Conservation (phyloP, 495 filamentous ascomycete species). For the Filosporella fistucella region DNA sequence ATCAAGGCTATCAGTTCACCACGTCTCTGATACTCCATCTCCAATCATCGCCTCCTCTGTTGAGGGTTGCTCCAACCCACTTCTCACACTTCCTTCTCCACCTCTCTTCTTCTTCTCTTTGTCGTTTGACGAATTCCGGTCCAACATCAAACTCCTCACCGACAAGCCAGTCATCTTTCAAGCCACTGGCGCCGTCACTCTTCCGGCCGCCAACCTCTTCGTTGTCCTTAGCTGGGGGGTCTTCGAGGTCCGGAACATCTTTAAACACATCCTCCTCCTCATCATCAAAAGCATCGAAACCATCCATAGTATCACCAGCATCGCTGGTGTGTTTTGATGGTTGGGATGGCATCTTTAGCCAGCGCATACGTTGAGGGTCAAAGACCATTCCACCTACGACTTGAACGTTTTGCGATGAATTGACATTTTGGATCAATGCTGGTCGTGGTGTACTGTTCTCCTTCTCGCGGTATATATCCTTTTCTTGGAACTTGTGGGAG, state of each 20-base stretch:
- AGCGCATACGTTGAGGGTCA: conserved; percentile 93
- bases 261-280: conserved; percentile 52
- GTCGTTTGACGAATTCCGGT: conserved; percentile 84
- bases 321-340: conserved; percentile 25
- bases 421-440: conserved; percentile 89
- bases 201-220: conserved; percentile 28
- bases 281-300: conserved; percentile 74
- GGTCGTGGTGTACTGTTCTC: conserved; percentile 67
- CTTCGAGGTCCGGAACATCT: conserved; percentile 50
- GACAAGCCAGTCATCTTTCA: conserved; percentile 75
- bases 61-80: conserved; percentile 52
- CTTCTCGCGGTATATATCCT: conserved; percentile 34
- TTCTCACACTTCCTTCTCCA: conserved; percentile 81
- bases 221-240: conserved; percentile 33
- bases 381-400: conserved; percentile 96
- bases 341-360: conserved; percentile 62
- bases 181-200: conserved; percentile 31
- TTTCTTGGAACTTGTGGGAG: conserved; percentile 35
- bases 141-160: conserved; percentile 98
- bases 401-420: conserved; percentile 71
- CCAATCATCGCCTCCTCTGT: conserved; percentile 20
- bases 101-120: conserved; percentile 84
- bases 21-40: conserved; percentile 27
- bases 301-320: conserved; percentile 52
- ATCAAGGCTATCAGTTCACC: conserved; percentile 10